phyloP scores from a whole-genome alignment of 116 monocot genomes.

The Iris pallida region DNA sequence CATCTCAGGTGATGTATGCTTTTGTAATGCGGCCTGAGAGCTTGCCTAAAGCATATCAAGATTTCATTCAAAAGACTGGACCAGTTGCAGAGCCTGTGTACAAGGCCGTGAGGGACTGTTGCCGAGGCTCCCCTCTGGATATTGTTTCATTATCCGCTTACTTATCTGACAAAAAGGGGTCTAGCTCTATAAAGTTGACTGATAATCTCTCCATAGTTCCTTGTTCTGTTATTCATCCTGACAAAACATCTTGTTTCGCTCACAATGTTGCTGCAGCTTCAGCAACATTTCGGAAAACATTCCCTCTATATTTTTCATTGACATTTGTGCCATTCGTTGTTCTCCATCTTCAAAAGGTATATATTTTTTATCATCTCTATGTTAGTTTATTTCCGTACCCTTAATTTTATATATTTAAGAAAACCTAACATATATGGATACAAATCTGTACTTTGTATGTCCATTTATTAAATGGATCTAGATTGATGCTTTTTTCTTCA shows the following conservation, averaged over 20 bases:
- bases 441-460: too few species aligned
- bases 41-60: slow-evolving; percentile 93
- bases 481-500: too few species aligned
- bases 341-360: slow-evolving; percentile 95
- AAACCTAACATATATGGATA: background rate
- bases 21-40: slow-evolving; percentile 98
- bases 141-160: slow-evolving; percentile 64
- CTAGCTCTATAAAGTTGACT: slow-evolving; percentile 34
- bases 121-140: slow-evolving; percentile 77
- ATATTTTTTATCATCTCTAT: background rate
- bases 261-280: slow-evolving; percentile 62
- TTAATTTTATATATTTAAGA: background rate
- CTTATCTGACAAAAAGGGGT: slow-evolving; percentile 51
- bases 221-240: slow-evolving; percentile 91
- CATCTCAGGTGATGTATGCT: slow-evolving; percentile 88
- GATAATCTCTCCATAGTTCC: slow-evolving; percentile 79
- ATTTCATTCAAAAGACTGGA: slow-evolving; percentile 97
- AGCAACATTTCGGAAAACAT: slow-evolving; percentile 87
- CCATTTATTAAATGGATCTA: too few species aligned
- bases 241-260: slow-evolving; percentile 62
- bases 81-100: slow-evolving; percentile 90
- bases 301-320: slow-evolving; percentile 94
- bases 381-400: slow-evolving; percentile 2
- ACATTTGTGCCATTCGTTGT: slow-evolving; percentile 97
- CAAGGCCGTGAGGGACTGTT: slow-evolving; percentile 87